Conservation (phyloP, 2,329 filamentous ascomycete species). For the Rutstroemia sp. region DNA sequence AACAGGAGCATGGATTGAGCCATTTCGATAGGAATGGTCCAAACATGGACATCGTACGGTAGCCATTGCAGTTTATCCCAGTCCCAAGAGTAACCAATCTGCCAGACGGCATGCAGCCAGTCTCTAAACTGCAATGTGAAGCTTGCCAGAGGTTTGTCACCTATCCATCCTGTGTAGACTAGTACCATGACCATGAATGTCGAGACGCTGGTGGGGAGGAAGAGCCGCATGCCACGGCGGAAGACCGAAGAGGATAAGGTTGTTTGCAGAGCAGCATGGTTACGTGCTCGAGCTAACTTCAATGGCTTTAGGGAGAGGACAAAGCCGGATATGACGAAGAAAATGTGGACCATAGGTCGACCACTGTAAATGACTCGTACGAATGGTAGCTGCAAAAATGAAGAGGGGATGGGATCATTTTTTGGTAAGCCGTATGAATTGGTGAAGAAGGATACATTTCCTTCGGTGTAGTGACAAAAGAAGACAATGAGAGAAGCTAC, state of each 20-base stretch:
- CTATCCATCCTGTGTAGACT: background rate
- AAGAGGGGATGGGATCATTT: slow-evolving; percentile 29
- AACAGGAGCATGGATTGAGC: slow-evolving; percentile 27
- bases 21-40: slow-evolving; percentile 29
- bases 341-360: slow-evolving; percentile 42
- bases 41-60: slow-evolving; percentile 15
- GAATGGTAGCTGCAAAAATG: slow-evolving; percentile 38
- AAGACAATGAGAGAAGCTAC: slow-evolving; percentile 43
- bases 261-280: slow-evolving; percentile 32
- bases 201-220: slow-evolving; percentile 30
- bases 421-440: slow-evolving; percentile 25
- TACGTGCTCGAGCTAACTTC: slow-evolving; percentile 33
- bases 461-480: slow-evolving; percentile 39
- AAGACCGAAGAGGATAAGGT: slow-evolving; percentile 41
- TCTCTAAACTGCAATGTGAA: background rate
- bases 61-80: slow-evolving; percentile 8
- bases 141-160: background rate
- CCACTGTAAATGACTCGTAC: slow-evolving; percentile 39
- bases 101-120: slow-evolving; percentile 7
- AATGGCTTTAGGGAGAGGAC: slow-evolving; percentile 39
- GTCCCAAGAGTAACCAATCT: slow-evolving; percentile 7
- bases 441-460: slow-evolving; percentile 32
- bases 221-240: slow-evolving; percentile 40
- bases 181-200: slow-evolving; percentile 9
- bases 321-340: slow-evolving; percentile 45